Base-by-base conservation (phyloP, 108 stramenopile genomes). In the Cyclotella distinguenda region DNA sequence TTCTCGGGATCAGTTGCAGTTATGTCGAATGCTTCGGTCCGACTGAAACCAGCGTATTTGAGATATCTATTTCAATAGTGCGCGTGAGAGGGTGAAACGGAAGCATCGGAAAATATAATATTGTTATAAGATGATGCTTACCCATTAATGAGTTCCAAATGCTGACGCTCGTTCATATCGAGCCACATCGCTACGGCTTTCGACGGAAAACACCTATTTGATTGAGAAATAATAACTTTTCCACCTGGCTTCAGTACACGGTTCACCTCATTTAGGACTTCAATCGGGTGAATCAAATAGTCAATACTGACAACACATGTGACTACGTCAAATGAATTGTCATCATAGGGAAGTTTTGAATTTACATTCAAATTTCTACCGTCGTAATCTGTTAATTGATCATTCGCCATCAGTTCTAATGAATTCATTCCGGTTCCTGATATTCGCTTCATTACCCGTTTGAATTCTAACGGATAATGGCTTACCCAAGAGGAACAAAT, bases 271-370 rank as follows among this genome's bases (percentile, higher is more conserved):
- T 85, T 85, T 33, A 97, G 70, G 12, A 96, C 89, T 31, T 87
- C 77, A 32, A 94, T 77, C 13, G 95, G 97, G 45, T 93, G 68
- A 32, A 84, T 83, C 66, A 97, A 74, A 66, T 97, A 97, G 52
- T 97, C 97, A 51, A 97, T 92, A 31, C 89, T 91, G 10, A 96
- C 97, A 12, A 96, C 95, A 62, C 95, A 96, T 32, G 97, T 97
- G 8, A 97, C 93, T 0, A 86, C 86, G 78, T 96, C 95, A 75
- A 95, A 97, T 0, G 79, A 74, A 51, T 82, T 77, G 70, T 94
- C 94, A 6, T 59, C 68, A 57, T 88, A 93, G 0, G 86, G 87
- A 11, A 94, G 71, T 19, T 34, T 84, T 8, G 94, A 79, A 31
- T 93, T 82, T 21, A 80, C 74, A 73, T 97, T 97, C 60, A 98